A percentile compares a stretch with the other conserved stretches of the same genome.
Conservation (phyloP, 352 stramenopile species). For the Plasmopara viticola region DNA sequence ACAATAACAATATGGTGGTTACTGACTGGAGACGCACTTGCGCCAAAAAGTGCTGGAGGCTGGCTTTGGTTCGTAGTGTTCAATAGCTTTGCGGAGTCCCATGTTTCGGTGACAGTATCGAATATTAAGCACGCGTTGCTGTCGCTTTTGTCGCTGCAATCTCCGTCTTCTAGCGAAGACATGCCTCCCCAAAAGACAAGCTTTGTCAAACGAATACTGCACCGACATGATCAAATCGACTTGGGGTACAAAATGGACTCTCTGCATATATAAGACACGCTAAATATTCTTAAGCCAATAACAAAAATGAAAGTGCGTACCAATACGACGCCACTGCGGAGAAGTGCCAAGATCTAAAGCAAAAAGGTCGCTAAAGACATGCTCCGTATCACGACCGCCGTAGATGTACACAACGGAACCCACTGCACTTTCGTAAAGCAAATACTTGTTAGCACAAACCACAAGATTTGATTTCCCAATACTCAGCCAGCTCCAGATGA, state of each 20-base stretch:
- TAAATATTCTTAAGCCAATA: neutral
- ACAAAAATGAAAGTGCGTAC: slow-evolving; percentile 12
- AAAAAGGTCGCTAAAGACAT: slow-evolving; percentile 66
- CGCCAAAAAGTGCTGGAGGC: slow-evolving; percentile 34
- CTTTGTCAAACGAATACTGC: slow-evolving; percentile 39
- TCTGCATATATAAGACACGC: slow-evolving; percentile 10
- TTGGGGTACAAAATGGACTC: slow-evolving; percentile 4
- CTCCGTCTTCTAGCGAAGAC: slow-evolving; percentile 28
- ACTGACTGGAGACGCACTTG: slow-evolving; percentile 40
- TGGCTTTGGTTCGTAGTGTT: slow-evolving; percentile 29
- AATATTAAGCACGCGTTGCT: slow-evolving; percentile 36
- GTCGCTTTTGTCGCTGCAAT: slow-evolving; percentile 18
- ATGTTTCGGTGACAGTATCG: slow-evolving; percentile 40
- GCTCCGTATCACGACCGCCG: slow-evolving; percentile 59
- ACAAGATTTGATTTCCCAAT: neutral
- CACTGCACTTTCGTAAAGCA: slow-evolving; percentile 27
- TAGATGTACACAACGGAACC: slow-evolving; percentile 62
- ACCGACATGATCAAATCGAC: slow-evolving; percentile 59
- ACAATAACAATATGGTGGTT: slow-evolving; percentile 52
- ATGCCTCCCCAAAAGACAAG: slow-evolving; percentile 62
- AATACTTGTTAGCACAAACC: neutral
- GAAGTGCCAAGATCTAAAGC: slow-evolving; percentile 43
- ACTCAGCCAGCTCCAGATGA: neutral
- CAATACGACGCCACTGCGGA: slow-evolving; percentile 45
- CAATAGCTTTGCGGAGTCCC: slow-evolving; percentile 33